Evolutionary conservation across 2,329 filamentous ascomycete species (phyloP), one percentile per base, ranked within the genome.

Genomic region (Metarhizium guizhouense): DNA sequence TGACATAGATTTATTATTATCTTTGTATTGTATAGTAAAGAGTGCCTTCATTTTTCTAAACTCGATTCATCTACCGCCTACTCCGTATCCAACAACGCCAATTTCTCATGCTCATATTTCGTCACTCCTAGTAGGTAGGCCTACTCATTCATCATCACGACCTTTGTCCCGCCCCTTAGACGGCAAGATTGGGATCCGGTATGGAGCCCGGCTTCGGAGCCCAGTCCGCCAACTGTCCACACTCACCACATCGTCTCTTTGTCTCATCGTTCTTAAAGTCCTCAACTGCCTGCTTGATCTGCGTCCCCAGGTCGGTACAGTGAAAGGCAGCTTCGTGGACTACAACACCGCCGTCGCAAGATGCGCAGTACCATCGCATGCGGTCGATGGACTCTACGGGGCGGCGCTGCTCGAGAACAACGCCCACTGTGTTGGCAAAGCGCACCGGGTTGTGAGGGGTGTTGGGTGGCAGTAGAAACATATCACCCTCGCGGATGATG

Each of bases 391-490:
- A 84, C 4, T 72, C 83, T 43, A 79, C 74, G 0, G 89, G 88
- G 11, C 94, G 79, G 45, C 83, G 82, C 77, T 95, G 90, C 77
- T 97, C 93, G 57, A 97, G 77, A 38, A 97, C 93, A 52, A 97
- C 79, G 36, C 93, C 93, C n/a, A 97, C 90, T 0, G 93, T 96
- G 73, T 95, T 78, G 66, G 87, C 88, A 73, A 96, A 97, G 57
- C 93, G 84, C 38, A 97, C 90, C 0, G 94, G 93, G 71, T 95
- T 96, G 74, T 97, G 93, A 30, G 93, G 93, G n/a, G 88, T 94
- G 72, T 96, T 92, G n/a, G 86, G 82, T 0, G 93, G 93, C 1
- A 99, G 81, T 4, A 97, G 78, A 72, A 96, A 97, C 82, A 97
- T 88, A 63, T 94, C 91, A 60, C 93, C 93, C 74, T 97, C 90